Base-by-base conservation (phyloP, 2,329 filamentous ascomycete species). In the Colletotrichum lupini region DNA sequence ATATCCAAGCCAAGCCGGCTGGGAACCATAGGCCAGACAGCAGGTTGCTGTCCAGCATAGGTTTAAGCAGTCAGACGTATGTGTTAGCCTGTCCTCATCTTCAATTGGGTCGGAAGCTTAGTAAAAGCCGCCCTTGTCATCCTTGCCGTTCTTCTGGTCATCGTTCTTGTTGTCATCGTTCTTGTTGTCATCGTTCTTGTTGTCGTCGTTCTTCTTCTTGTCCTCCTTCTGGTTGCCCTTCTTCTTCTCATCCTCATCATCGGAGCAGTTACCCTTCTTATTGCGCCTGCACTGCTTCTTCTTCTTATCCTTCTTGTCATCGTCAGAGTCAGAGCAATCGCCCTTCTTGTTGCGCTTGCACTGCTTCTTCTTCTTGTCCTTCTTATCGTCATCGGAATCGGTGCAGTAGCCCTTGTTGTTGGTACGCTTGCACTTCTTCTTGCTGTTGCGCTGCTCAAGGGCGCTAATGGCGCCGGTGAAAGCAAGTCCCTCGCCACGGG, bases 321-420 rank as follows among this genome's bases (percentile, higher is more conserved):
- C 37, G 14, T 53, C 60, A n/a, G 67, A 68, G 22, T 63, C 64
- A 24, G 28, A 32, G 37, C 69, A 72, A n/a, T 72, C 35, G 24
- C 69, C 65, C 66, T 72, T 72, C 28, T 35, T 72, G 65, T 69
- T 69, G 55, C 66, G 69, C 65, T 63, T 58, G 58, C 55, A 67
- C 35, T 72, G 19, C 46, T 72, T 52, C 46, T 70, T 66, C 16
- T 59, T 58, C 30, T 67, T 53, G 9, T 53, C 26, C 35, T 59
- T 58, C 30, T 67, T 60, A 16, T 60, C 42, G 1, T 59, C 37
- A 19, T 53, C 37, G 22, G 42, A 63, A 37, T 58, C 52, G 26
- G 64, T 57, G 55, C 62, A 58, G 61, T 26, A 37, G 46, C 46
- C 30, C 59, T 68, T 63, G 28, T 64, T 63, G 52, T 56, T 64